Evolutionary conservation across 2,329 filamentous ascomycete species (phyloP), one percentile per base, ranked within the genome.

Genomic region (Paramyrothecium roridum): DNA sequence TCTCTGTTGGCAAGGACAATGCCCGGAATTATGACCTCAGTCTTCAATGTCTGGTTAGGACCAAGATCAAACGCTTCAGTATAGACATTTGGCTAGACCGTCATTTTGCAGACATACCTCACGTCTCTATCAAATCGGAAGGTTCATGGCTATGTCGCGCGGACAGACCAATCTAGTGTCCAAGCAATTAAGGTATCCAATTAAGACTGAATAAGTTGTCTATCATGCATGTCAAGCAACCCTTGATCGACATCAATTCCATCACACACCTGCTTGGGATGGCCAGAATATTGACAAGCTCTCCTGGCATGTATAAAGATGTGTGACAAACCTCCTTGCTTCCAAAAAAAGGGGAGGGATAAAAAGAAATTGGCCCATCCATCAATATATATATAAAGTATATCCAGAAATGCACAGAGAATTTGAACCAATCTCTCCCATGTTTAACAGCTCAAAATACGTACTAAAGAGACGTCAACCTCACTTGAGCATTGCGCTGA

Each of bases 401-500:
- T 59, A 61, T 65, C 56, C 63, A 61, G 56, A 61, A 54, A 66
- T 65, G 63, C 60, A 60, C 60, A n/a, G 54, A 59, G 60, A 59
- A 63, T 62, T 33, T 21, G 64, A 62, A 62, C 61, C 65, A 67
- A 67, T 62, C 57, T 67, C 60, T 51, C 57, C 57, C 59, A 61
- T 60, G 55, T 43, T 43, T 13, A 43, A 6, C 37, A 19, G 37
- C 12, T 43, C 37, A 16, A 43, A 43, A 19, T 43, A 43, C 37
- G n/a, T 17, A 3, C 30, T 56, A 37, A 46, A 54, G 54, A 57
- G 48, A 57, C 54, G 55, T 52, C 50, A 54, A 51, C 53, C 55
- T 52, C 53, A 19, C 47, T 50, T 70, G 63, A 81, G 80, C 59
- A 81, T 70, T 21, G 77, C 71, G 43, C 78, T 75, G 49, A 84